phyloP scores from a whole-genome alignment of 768 basidiomycete genomes.

The Daedaleopsis sinensis region DNA sequence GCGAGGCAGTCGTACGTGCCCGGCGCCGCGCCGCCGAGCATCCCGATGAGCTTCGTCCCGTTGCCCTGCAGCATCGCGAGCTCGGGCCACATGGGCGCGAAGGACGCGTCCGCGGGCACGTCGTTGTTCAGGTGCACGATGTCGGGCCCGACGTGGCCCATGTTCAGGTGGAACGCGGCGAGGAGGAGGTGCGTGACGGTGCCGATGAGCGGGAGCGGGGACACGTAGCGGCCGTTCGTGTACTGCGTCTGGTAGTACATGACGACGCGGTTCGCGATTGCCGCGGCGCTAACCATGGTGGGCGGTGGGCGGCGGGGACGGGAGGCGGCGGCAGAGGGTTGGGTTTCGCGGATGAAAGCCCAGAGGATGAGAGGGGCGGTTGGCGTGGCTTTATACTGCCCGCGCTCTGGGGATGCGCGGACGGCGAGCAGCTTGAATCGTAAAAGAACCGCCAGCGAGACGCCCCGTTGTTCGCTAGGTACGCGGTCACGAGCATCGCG shows the following conservation, averaged over 20 bases:
- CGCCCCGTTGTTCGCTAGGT: neutral
- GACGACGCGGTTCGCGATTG: conserved; percentile 7
- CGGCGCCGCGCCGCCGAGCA: conserved; percentile 6
- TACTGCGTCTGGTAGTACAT: conserved; percentile 11
- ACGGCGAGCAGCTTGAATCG: neutral
- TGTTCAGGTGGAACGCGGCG: conserved; percentile 9
- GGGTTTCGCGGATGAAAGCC: neutral
- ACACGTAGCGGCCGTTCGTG: neutral
- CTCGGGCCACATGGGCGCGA: conserved; percentile 9
- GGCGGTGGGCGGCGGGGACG: neutral
- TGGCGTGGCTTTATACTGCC: neutral
- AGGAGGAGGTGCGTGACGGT: conserved; percentile 10
- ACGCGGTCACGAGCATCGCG: neutral
- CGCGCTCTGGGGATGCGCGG: neutral
- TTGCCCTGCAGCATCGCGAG: conserved; percentile 5
- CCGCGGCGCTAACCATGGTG: neutral
- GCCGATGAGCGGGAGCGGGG: conserved; percentile 9
- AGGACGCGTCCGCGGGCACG: neutral
- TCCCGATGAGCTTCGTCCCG: conserved; percentile 4
- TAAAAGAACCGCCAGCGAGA: neutral
- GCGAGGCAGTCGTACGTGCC: conserved; percentile 7
- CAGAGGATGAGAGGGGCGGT: neutral
- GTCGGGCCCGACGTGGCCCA: conserved; percentile 4
- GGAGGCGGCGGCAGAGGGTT: neutral
- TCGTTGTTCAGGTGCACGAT: conserved; percentile 8